These are phyloP conservation scores for Bombardia bombarda DNA, from an alignment of 495 filamentous ascomycete genomes.

Conservation along the genomic window DNA sequence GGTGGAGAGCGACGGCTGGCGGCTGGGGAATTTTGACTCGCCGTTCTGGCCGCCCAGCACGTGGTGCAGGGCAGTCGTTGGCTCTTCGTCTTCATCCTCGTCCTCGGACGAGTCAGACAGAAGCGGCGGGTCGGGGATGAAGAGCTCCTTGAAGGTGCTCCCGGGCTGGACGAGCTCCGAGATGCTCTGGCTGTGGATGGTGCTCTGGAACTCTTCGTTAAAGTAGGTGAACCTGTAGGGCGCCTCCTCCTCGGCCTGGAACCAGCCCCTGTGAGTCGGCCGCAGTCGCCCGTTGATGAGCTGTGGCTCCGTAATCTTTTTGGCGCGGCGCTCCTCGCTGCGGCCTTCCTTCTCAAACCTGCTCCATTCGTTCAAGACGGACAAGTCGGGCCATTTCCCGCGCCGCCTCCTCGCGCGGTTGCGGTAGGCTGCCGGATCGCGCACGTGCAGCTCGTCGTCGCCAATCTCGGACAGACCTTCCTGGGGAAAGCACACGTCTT, in stretches of 20 bases:
- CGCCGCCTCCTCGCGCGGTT: conserved; percentile 45
- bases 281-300: conserved; percentile 81
- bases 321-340: conserved; percentile 76
- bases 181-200: conserved; percentile 91
- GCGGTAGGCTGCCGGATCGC: conserved; percentile 22
- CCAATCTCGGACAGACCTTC: conserved; percentile 70
- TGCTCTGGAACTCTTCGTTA: conserved; percentile 90
- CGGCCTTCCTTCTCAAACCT: conserved; percentile 83
- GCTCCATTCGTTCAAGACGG: conserved; percentile 83
- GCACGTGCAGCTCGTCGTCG: conserved; percentile 55
- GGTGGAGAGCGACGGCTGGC: conserved; percentile 26
- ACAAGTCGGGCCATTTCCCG: conserved; percentile 51
- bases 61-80: conserved; percentile 11
- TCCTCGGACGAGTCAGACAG: conserved; percentile 51
- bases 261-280: conserved; percentile 74
- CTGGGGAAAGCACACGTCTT: conserved; percentile 90
- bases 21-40: conserved; percentile 19
- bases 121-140: conserved; percentile 50
- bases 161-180: conserved; percentile 85
- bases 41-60: conserved; percentile 19
- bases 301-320: conserved; percentile 89
- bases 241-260: conserved; percentile 77
- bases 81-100: conserved; percentile 47
- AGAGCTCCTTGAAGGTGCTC: conserved; percentile 73
- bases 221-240: conserved; percentile 98